Base-by-base conservation (phyloP, 2,329 filamentous ascomycete species). In the Aureobasidium lini region DNA sequence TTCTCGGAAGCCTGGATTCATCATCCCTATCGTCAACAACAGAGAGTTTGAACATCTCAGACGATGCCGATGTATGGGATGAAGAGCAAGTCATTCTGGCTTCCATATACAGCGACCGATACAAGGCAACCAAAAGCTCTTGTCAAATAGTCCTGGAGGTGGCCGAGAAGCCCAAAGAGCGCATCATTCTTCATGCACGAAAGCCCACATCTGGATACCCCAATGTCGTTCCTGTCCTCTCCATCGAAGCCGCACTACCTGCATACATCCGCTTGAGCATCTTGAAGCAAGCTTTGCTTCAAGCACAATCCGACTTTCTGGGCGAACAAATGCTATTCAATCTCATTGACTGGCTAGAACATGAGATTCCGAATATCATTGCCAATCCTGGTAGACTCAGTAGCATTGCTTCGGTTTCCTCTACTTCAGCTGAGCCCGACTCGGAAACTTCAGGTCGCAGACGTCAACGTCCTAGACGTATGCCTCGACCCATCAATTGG, bases 191-290 rank as follows among this genome's bases (percentile, higher is more conserved):
- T 54, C 87, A 90, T 67, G 85, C 93, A 62, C 84, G 89, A 60
- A 87, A 82, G 64, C 85, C 90, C 1, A 81, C 81, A 3, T 78
- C 70, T 13, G 72, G 81, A 49, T 99, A 97, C 71, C 94, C 94
- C 1, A 73, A 80, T 67, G 67, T 82, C 71, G 72, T 84, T 76
- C 78, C 86, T 1, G 81, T 95, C 9, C 76, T 96, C 37, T 84
- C 86, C 2, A 79, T 96, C 34, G 82, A 82, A 54, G 75, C 76
- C 11, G 75, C 83, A 10, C 80, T 97, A 11, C 94, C 94, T 18
- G 90, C 94, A 3, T 96, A 99, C 68, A 95, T 97, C 68, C 89
- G 93, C 62, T 79, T 99, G 10, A 96, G 91, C 68, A 86, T 96
- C 39, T 84, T 94, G 66, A 87, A 89, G 66, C 86, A 88, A 72